Base-by-base conservation (phyloP, 129 eudicot species). In the Apium graveolens region DNA sequence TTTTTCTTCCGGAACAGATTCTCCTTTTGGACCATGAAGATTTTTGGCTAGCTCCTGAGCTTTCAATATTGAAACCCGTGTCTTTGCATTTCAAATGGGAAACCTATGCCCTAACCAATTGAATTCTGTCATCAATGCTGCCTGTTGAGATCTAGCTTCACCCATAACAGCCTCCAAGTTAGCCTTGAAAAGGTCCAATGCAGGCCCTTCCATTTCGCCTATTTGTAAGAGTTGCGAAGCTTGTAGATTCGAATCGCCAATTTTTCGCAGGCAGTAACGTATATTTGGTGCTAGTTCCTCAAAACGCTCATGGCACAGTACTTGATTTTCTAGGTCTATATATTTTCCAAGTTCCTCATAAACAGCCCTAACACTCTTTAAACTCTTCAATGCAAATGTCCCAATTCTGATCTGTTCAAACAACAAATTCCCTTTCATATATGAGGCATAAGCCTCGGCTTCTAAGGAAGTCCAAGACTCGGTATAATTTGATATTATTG, bases 271-370 rank as follows among this genome's bases (percentile, higher is more conserved):
- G 77, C 98, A 95, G 81, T 90, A 95, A 13, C 96, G 84, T 71
- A 95, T 91, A 78, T 92, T 90, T 57, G 98, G 98, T 86, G 90
- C 97, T 80, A 95, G 90, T 87, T 91, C 98, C 85, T 88, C 98
- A 84, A 95, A 97, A 38, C 98, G 97, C 82, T 91, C 96, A 78
- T 93, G 90, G 78, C 98, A 95, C 82, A 95, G 80, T 74, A 88
- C 90, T 83, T 91, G 98, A 85, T 90, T 91, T 42, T 95, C 98
- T 39, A 91, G 84, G 82, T 95, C 98, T 79, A 97, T 97, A 79
- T 95, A 95, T 86, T 95, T 95, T 69, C 98, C 98, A 79, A 95
- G 98, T 87, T 95, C 98, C 84, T 95, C 98, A 83, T 90, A 95
- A 32, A 91, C 98, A 80, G 96, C 98, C 83, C 98, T 95, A 45